These are phyloP conservation scores for Xylaria sp. DNA, from an alignment of 2,329 filamentous ascomycete species.

Conservation along the genomic window DNA sequence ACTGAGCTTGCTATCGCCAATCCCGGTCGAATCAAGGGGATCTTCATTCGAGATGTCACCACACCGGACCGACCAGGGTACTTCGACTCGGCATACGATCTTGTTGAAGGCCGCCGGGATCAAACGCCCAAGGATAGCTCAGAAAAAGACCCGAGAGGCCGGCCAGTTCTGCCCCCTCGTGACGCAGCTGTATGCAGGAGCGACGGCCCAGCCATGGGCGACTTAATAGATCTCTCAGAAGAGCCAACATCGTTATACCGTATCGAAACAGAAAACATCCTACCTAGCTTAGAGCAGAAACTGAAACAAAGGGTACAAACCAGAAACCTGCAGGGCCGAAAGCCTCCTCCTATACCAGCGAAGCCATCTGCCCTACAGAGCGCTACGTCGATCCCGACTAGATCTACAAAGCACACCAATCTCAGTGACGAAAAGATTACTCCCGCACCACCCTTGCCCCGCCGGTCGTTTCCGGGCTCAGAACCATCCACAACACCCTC, in stretches of 20 bases:
- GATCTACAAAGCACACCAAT: slow-evolving; percentile 29
- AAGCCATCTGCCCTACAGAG: slow-evolving; percentile 68
- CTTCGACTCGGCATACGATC: slow-evolving; percentile 71
- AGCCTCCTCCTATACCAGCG: slow-evolving; percentile 60
- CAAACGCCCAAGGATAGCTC: slow-evolving; percentile 35
- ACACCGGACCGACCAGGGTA: slow-evolving; percentile 78
- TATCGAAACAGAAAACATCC: slow-evolving; percentile 49
- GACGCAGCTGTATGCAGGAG: slow-evolving; percentile 41
- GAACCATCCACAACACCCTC: slow-evolving; percentile 37
- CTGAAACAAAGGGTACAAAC: slow-evolving; percentile 41
- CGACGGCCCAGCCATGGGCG: slow-evolving; percentile 60
- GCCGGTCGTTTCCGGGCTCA: slow-evolving; percentile 45
- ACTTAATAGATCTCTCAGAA: slow-evolving; percentile 69
- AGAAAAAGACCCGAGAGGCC: slow-evolving; percentile 37
- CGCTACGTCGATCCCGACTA: slow-evolving; percentile 42
- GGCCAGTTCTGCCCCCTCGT: slow-evolving; percentile 52
- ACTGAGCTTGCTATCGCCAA: slow-evolving; percentile 90
- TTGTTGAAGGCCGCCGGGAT: slow-evolving; percentile 30
- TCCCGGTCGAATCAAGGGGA: slow-evolving; percentile 81
- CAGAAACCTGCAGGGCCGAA: slow-evolving; percentile 46
- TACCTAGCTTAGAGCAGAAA: slow-evolving; percentile 20
- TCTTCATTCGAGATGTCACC: slow-evolving; percentile 97
- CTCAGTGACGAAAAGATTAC: slow-evolving; percentile 30
- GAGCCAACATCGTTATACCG: slow-evolving; percentile 56
- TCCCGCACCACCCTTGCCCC: slow-evolving; percentile 52